Conservation (phyloP, 2,329 filamentous ascomycete species). For the Helicocarpus griseus region DNA sequence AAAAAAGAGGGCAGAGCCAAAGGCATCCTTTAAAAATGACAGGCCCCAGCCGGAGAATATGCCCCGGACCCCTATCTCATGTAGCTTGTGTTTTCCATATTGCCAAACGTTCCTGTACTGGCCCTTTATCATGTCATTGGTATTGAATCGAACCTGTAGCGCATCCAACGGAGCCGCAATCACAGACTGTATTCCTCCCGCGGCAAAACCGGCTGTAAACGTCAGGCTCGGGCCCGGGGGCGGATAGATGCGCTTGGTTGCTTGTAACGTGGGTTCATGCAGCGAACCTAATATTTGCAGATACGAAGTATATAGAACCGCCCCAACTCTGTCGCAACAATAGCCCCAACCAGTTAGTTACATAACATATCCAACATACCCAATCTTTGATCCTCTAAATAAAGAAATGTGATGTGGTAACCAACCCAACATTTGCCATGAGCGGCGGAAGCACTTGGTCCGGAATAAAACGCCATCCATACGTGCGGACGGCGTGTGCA, state of each 20-base stretch:
- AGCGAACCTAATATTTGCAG: conserved; percentile 49
- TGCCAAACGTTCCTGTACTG: conserved; percentile 56
- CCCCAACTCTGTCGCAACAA: conserved; percentile 40
- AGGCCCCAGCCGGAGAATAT: conserved; percentile 55
- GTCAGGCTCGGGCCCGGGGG: conserved; percentile 45
- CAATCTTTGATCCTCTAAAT: background rate
- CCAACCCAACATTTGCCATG: conserved; percentile 51
- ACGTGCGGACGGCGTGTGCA: conserved; percentile 49
- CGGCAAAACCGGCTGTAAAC: conserved; percentile 50
- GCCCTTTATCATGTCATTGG: conserved; percentile 48
- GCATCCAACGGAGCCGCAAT: conserved; percentile 56
- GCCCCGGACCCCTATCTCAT: conserved; percentile 50
- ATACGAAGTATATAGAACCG: conserved; percentile 54
- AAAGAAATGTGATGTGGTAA: background rate
- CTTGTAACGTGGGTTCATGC: conserved; percentile 48
- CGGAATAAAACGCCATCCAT: conserved; percentile 56
- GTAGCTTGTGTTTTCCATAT: conserved; percentile 48
- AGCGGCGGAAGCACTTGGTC: conserved; percentile 55
- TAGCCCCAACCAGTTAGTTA: background rate
- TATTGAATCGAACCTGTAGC: conserved; percentile 51
- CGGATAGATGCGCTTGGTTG: conserved; percentile 50
- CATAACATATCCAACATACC: background rate
- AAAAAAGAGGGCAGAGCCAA: conserved; percentile 55
- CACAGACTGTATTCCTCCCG: conserved; percentile 51
- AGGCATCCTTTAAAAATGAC: conserved; percentile 49